Conservation (phyloP, 345 rosid genomes). For the Leavenworthia alabamica region DNA sequence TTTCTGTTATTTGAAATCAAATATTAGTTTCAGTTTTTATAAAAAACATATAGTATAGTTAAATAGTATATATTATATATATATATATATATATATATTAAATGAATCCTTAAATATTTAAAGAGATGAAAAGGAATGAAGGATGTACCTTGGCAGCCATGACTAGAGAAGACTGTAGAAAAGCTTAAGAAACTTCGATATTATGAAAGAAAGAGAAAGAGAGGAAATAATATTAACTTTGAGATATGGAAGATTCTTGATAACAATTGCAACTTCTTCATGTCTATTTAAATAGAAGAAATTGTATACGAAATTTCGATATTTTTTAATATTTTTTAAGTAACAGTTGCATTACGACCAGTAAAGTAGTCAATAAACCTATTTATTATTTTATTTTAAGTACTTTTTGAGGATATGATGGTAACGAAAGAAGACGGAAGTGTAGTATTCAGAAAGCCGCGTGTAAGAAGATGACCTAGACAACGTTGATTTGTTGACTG, state of each 20-base stretch:
- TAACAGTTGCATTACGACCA: not conserved
- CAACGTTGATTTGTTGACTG: not conserved
- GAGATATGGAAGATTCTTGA: slow-evolving; percentile 3
- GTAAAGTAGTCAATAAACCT: not conserved
- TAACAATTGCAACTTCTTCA: not conserved
- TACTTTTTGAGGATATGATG: not conserved
- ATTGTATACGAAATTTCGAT: not conserved
- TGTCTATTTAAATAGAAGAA: slow-evolving; percentile 7
- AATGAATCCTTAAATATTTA: not conserved
- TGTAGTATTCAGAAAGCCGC: not conserved
- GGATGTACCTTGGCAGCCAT: slow-evolving; percentile 16
- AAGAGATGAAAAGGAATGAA: not conserved
- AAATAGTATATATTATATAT: too few relatives aligned
- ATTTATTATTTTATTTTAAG: not conserved
- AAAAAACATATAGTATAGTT: not conserved
- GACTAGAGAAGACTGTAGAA: not conserved
- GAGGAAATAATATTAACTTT: not conserved
- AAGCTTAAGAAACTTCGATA: not conserved
- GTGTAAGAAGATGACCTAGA: not conserved
- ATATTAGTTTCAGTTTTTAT: not conserved
- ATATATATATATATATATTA: not conserved
- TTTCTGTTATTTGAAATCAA: slow-evolving; percentile 37
- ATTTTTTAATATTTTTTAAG: not conserved
- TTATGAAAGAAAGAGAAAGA: not conserved
- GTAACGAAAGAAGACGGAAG: not conserved